Percentiles rank a stretch among this genome's conserved stretches.
These are phyloP conservation scores for Malania oleifera DNA, from an alignment of 164 flowering plant genomes.

Conservation along the genomic window DNA sequence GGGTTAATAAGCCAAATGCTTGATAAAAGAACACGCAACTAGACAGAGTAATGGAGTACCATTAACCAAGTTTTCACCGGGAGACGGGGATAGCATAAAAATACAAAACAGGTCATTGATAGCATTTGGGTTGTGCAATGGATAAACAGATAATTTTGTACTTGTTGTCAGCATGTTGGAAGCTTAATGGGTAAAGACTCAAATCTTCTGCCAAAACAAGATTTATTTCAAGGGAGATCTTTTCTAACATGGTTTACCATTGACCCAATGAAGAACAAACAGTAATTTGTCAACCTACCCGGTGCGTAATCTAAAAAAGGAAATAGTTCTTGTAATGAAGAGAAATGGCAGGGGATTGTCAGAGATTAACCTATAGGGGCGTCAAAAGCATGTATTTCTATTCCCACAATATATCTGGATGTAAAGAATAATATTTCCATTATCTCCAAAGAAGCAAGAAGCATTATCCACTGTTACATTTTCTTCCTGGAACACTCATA, in stretches of 20 bases:
- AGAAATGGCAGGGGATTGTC: not conserved
- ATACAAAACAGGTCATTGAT: no score
- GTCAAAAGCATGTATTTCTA: not conserved
- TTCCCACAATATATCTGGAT: not conserved
- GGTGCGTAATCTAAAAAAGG: not conserved
- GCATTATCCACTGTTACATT: constrained; percentile 15
- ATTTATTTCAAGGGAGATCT: not conserved
- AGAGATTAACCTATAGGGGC: not conserved
- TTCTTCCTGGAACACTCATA: constrained; percentile 1
- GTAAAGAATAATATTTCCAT: constrained; percentile 20
- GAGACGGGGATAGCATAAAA: no score
- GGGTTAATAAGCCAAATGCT: no score
- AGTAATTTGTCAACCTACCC: not conserved
- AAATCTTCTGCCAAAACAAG: no score
- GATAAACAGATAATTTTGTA: no score
- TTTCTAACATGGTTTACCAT: not conserved
- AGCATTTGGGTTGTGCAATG: no score
- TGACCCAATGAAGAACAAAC: not conserved
- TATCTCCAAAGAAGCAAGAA: constrained; percentile 14
- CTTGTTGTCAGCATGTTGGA: no score
- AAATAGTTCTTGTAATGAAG: no score
- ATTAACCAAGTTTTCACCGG: no score
- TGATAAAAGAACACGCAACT: no score
- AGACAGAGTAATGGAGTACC: no score
- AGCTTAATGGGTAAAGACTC: no score